Evolutionary conservation across 176 grass and related monocot species (phyloP).

Genomic region (Triticum aestivum): DNA sequence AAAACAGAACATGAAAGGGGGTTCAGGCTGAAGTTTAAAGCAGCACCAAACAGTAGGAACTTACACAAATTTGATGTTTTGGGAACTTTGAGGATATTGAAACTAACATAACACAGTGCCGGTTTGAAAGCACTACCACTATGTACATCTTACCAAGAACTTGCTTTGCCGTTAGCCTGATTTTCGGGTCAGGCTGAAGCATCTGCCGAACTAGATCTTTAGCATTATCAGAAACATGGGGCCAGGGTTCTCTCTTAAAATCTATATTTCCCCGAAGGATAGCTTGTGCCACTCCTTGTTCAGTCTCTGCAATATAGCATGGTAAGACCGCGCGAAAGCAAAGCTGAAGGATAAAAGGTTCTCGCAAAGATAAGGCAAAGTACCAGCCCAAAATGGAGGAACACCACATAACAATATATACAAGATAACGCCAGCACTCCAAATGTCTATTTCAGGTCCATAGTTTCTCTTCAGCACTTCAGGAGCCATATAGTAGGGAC

Average conservation of each 20-base stretch:
- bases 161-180: conserved; percentile 92
- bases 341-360: conserved; percentile 8
- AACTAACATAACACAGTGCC: background rate
- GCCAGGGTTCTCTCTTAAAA: conserved; percentile 98
- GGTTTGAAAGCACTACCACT: background rate
- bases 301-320: conserved; percentile 76
- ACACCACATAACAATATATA: conserved; percentile 97
- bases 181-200: conserved; percentile 93
- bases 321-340: conserved; percentile 15
- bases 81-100: background rate
- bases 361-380: background rate
- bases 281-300: conserved; percentile 99
- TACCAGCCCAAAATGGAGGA: conserved; percentile 99
- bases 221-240: conserved; percentile 92
- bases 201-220: conserved; percentile 92
- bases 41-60: background rate
- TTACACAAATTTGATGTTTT: background rate
- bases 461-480: conserved; percentile 98
- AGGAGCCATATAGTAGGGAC: conserved; percentile 99
- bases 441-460: conserved; percentile 99
- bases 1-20: background rate
- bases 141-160: conserved; percentile 70
- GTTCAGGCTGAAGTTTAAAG: background rate
- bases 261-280: conserved; percentile 96
- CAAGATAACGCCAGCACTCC: conserved; percentile 99